These are phyloP conservation scores for Kernera saxatilis DNA, from an alignment of 345 rosid genomes.

Conservation along the genomic window DNA sequence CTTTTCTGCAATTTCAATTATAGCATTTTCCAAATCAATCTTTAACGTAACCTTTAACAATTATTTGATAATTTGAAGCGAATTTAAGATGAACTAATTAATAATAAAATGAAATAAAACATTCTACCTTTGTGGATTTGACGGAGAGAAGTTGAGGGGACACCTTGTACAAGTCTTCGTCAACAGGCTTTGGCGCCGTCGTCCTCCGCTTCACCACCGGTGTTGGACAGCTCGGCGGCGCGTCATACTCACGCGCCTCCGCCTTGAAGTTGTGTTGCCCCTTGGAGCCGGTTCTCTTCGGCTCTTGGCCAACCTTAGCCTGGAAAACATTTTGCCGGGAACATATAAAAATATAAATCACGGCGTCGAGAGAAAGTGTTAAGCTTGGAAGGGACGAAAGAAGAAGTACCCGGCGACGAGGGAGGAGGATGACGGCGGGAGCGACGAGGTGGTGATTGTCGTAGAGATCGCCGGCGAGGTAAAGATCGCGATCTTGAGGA, in stretches of 20 bases:
- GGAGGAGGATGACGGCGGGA: slow-evolving; percentile 90
- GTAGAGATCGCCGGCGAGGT: slow-evolving; percentile 87
- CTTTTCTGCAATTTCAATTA: slow-evolving; percentile 45
- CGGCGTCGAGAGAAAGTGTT: background rate
- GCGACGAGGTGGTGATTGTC: slow-evolving; percentile 65
- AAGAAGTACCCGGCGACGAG: slow-evolving; percentile 58
- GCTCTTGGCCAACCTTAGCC: slow-evolving; percentile 26
- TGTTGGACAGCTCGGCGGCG: slow-evolving; percentile 21
- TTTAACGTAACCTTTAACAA: background rate
- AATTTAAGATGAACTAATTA: background rate
- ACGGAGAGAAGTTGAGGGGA: slow-evolving; percentile 63
- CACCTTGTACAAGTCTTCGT: slow-evolving; percentile 86
- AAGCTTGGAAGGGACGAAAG: background rate
- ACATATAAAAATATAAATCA: background rate
- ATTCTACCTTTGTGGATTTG: slow-evolving; percentile 50
- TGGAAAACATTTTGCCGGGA: background rate
- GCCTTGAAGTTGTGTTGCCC: background rate
- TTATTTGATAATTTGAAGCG: too few species aligned
- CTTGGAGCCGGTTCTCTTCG: background rate
- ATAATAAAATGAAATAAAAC: background rate
- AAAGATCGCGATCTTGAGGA: slow-evolving; percentile 67
- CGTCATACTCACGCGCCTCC: slow-evolving; percentile 22
- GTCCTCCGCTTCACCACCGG: slow-evolving; percentile 22
- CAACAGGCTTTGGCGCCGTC: slow-evolving; percentile 65
- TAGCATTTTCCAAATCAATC: background rate